These are phyloP conservation scores for Lachancea meyersii DNA, from an alignment of 805 yeast species.

Conservation along the genomic window DNA sequence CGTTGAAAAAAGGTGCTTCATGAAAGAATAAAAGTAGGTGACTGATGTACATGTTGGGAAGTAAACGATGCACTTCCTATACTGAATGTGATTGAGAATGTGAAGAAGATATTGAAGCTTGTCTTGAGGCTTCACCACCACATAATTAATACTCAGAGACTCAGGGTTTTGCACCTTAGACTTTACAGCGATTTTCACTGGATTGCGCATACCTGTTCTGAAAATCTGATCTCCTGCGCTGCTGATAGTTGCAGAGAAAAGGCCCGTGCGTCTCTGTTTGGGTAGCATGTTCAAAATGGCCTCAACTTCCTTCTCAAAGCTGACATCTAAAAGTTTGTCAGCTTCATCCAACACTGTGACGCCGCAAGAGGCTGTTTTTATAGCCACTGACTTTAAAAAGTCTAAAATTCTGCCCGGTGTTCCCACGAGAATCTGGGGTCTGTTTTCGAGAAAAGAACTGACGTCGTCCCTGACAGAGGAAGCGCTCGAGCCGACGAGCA, in stretches of 20 bases:
- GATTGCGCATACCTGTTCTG: conserved; percentile 87
- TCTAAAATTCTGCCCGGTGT: conserved; percentile 90
- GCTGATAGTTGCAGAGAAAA: conserved; percentile 88
- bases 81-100: conserved; percentile 47
- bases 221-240: conserved; percentile 75
- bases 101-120: conserved; percentile 58
- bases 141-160: conserved; percentile 55
- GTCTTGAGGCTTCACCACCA: conserved; percentile 48
- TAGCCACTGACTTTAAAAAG: conserved; percentile 51
- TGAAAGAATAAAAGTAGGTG: conserved; percentile 60
- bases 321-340: conserved; percentile 74
- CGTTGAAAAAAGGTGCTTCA: conserved; percentile 38
- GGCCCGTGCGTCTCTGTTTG: conserved; percentile 86
- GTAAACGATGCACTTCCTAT: conserved; percentile 80
- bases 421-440: conserved; percentile 76
- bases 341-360: conserved; percentile 87
- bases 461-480: conserved; percentile 66
- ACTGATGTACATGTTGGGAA: conserved; percentile 88
- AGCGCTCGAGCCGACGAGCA: conserved; percentile 49
- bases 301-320: conserved; percentile 64
- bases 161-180: conserved; percentile 51
- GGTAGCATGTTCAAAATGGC: conserved; percentile 67
- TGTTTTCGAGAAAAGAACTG: conserved; percentile 43
- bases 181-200: conserved; percentile 78
- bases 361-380: conserved; percentile 60